Evolutionary conservation across 176 grass and related monocot species (phyloP), one percentile per base, ranked within the genome.

Genomic region (Phyllostachys edulis): DNA sequence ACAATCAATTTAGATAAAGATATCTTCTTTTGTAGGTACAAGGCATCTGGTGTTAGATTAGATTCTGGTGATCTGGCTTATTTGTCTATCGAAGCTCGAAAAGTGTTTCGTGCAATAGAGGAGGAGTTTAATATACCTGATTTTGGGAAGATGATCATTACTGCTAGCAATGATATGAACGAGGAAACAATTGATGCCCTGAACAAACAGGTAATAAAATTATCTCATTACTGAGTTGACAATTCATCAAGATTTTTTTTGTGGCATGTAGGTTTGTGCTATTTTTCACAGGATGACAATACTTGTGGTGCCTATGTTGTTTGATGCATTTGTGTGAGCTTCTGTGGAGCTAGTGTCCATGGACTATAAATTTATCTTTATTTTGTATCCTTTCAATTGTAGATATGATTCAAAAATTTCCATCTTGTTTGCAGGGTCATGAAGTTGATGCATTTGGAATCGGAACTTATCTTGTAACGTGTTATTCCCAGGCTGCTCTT

Each of bases 141-240:
- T 84, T 99, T 99, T 81, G 93, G 91, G 34, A 90, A 96, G 76
- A 99, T 89, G 87, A 63, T 77, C 39, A 92, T 99, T 69, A 87
- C 96, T 85, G 96, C 96, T 87, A 99, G 96, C 75, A 99, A 99
- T 87, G 96, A 99, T 44, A 78, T 99, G 56, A 99, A 96, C 61
- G 96, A 99, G 87, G 96, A 99, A 89, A 99, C 96, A 26, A 95
- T 96, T 74, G 96, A 99, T 92, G 96, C 96, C 45, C 84, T 99
- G 46, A 99, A 99, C 78, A 96, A 98, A 75, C 93, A 98, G 91
- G 96, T 95, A 93, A 83, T 41, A 37, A 60, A 87, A 27, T 40
- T 72, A 40, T 42, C 34, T 68, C 23, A 7, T 32, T 34, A 51
- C 26, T 41, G 64, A 71, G 41, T 34, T 62, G 14, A 5, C 12